A percentile compares a stretch with the other conserved stretches of the same genome.
These are phyloP conservation scores for Rhipidocladum racemiflorum DNA, from an alignment of 176 grass and related monocot species.

Conservation along the genomic window DNA sequence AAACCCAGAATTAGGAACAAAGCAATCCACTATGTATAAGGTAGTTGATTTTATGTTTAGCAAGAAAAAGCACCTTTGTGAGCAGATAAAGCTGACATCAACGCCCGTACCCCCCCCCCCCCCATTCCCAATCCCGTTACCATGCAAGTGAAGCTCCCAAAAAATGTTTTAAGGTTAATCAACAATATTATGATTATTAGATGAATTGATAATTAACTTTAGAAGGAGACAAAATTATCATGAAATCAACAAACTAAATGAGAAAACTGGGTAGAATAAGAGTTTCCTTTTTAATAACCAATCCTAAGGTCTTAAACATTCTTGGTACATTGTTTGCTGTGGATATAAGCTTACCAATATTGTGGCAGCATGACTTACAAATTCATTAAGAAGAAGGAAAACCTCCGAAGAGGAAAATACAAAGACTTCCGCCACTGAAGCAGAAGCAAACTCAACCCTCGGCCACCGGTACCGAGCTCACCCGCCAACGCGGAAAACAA, in stretches of 20 bases:
- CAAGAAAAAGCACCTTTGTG: slow-evolving; percentile 68
- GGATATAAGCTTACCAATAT: not conserved
- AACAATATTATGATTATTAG: slow-evolving; percentile 13
- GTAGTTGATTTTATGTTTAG: slow-evolving; percentile 35
- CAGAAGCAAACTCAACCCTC: too few relatives aligned
- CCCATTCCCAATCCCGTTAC: slow-evolving; percentile 90
- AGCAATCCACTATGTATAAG: slow-evolving; percentile 9
- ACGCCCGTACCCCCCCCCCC: slow-evolving; percentile 62
- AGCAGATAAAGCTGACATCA: slow-evolving; percentile 64
- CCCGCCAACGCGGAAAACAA: too few relatives aligned
- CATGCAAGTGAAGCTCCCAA: slow-evolving; percentile 96
- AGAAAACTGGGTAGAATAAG: slow-evolving; percentile 1
- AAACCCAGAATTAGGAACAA: slow-evolving; percentile 28
- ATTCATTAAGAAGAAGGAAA: too few relatives aligned
- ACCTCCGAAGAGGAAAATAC: too few relatives aligned
- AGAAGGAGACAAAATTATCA: slow-evolving; percentile 11
- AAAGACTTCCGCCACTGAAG: too few relatives aligned
- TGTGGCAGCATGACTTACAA: too few relatives aligned
- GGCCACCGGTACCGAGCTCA: too few relatives aligned
- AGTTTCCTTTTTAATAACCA: not conserved
- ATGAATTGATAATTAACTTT: slow-evolving; percentile 23
- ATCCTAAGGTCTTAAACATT: slow-evolving; percentile 14
- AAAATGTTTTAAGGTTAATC: slow-evolving; percentile 19
- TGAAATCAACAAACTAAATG: not conserved
- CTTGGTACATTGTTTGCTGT: not conserved